Base-by-base conservation (phyloP, 805 yeast species). In the Saccharomyces jurei region DNA sequence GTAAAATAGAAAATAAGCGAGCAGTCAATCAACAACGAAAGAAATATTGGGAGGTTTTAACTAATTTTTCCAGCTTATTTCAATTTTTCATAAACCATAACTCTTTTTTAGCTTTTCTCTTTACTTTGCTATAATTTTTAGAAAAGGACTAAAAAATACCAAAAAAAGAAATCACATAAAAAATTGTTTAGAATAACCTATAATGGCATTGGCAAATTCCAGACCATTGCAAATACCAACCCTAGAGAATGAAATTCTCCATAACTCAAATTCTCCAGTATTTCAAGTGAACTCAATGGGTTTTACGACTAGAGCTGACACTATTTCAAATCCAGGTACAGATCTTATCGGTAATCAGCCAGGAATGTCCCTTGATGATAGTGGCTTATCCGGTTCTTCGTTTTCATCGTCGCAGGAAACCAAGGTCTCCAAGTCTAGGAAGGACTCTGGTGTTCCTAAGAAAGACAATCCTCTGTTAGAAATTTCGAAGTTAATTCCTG, bases 401-500 rank as follows among this genome's bases (percentile, higher is more conserved):
- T 36, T 36, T 17, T 36, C 44, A 11, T 36, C n/a, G 22, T 28
- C 29, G 30, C 31, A 36, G 25, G 44, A 36, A 21, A 36, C 21
- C 8, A 36, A 36, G 13, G 10, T 25, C 10, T 50, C 54, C 17
- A 58, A 57, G 31, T 29, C 50, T 6, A 58, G 57, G 48, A 60
- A 60, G 50, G 61, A 60, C 22, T 26, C 50, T 22, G 48, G 41
- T 4, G 61, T 61, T 13, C 60, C 62, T n/a, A 61, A 59, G 21
- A 64, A 60, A 53, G 62, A 60, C 17, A 56, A 63, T 46, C 61
- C 65, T 4, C 54, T 65, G 25, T 49, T 66, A 13, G 70, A 65
- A 51, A 84, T 87, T 41, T 83, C 91, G 13, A 85, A 90, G 48
- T 80, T 87, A 1, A 86, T 87, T 54, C 94, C 94, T 1, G 87